These are phyloP conservation scores for Sphagnum contortum DNA, from an alignment of 225 moss, liverwort and hornwort genomes.

Conservation along the genomic window DNA sequence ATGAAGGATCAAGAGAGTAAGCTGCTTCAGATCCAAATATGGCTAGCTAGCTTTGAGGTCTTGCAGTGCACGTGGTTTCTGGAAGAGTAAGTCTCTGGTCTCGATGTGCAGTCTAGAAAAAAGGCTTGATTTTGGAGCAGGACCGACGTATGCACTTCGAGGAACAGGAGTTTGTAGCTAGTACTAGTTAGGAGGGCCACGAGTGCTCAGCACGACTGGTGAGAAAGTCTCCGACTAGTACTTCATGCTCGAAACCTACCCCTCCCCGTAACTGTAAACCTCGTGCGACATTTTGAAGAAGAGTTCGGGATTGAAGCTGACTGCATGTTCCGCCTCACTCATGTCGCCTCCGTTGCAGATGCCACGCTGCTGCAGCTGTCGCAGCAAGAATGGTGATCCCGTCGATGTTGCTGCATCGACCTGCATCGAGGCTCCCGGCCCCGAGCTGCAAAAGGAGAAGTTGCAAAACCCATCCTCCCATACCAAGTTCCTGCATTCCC, in stretches of 20 bases:
- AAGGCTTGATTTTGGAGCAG: too few species aligned
- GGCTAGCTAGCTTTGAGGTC: too few species aligned
- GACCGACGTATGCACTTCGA: too few species aligned
- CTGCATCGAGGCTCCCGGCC: background rate
- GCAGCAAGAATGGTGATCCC: constrained; percentile 4
- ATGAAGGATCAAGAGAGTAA: too few species aligned
- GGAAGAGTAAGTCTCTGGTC: too few species aligned
- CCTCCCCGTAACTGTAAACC: constrained; percentile 94
- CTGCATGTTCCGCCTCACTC: constrained; percentile 23
- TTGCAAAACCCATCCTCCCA: constrained; percentile 98
- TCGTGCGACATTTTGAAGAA: constrained; percentile 99
- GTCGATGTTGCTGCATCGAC: constrained; percentile 17
- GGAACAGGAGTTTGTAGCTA: too few species aligned
- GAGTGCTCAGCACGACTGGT: too few species aligned
- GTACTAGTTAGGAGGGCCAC: too few species aligned
- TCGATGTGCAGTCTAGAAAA: too few species aligned
- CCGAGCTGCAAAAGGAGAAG: constrained; percentile 48
- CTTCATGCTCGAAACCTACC: constrained; percentile 20
- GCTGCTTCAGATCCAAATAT: too few species aligned
- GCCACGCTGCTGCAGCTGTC: background rate
- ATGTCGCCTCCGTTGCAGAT: background rate
- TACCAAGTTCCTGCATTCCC: constrained; percentile 59
- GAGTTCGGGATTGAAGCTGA: constrained; percentile 66
- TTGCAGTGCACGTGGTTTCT: too few species aligned
- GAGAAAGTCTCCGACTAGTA: too few species aligned